These are phyloP conservation scores for Coriolopsis trogii DNA, from an alignment of 1,284 basidiomycete genomes.

Conservation along the genomic window DNA sequence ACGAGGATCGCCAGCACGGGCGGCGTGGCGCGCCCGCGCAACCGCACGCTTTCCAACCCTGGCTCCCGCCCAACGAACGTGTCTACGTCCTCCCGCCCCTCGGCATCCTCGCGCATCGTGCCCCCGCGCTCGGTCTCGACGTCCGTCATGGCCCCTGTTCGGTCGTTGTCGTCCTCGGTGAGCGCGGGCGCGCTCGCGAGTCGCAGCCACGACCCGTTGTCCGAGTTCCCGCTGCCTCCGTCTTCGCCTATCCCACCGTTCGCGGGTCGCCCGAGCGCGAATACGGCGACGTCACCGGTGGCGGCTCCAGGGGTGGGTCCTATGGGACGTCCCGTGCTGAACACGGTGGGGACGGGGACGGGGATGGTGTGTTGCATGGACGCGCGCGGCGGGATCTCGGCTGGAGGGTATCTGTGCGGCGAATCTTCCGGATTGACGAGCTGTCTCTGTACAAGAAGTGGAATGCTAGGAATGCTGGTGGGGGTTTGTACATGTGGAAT, in stretches of 20 bases:
- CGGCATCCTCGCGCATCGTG: slow-evolving; percentile 7
- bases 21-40: too few species aligned
- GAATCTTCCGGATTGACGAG: too few species aligned
- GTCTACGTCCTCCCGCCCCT: too few species aligned
- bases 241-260: background rate
- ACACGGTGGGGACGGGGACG: slow-evolving; percentile 29
- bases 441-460: too few species aligned
- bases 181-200: slow-evolving; percentile 3
- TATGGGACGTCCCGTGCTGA: slow-evolving; percentile 22
- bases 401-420: too few species aligned
- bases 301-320: too few species aligned
- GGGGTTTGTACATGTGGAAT: too few species aligned
- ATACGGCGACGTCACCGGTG: slow-evolving; percentile 3
- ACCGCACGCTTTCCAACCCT: too few species aligned
- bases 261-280: slow-evolving; percentile 13
- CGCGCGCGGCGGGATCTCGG: too few species aligned
- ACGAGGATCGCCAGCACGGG: too few species aligned
- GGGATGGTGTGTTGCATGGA: slow-evolving; percentile 35
- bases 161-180: slow-evolving; percentile 10
- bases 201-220: slow-evolving; percentile 3
- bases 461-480: too few species aligned
- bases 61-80: too few species aligned
- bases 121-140: slow-evolving; percentile 17
- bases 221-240: slow-evolving; percentile 19
- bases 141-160: slow-evolving; percentile 19